Evolutionary conservation across 1,284 basidiomycete species (phyloP).

Genomic region (Exobasidium rhododendri): DNA sequence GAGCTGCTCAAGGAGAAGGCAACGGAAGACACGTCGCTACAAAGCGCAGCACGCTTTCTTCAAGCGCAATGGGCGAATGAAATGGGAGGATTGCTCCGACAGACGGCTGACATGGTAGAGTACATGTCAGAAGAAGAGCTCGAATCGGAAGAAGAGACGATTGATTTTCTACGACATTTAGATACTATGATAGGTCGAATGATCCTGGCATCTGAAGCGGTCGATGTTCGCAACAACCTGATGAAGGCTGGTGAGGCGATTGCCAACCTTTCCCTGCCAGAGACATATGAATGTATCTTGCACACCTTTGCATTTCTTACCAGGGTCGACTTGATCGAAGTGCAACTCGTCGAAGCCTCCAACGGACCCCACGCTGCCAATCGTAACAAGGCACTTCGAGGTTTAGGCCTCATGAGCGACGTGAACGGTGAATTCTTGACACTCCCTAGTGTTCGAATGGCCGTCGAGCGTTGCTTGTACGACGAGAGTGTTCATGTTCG

Average conservation of each 20-base stretch:
- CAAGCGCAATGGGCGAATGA: not conserved
- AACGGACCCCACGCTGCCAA: constrained; percentile 39
- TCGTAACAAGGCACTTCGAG: constrained; percentile 43
- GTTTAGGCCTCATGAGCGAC: constrained; percentile 33
- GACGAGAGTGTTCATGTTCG: constrained; percentile 89
- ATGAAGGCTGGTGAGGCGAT: not conserved
- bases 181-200: not conserved
- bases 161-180: not conserved
- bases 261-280: not conserved
- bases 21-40: not conserved
- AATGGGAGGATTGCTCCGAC: not conserved
- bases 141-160: constrained; percentile 5
- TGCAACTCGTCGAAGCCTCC: constrained; percentile 32
- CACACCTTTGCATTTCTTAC: constrained; percentile 26
- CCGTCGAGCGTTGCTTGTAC: constrained; percentile 81
- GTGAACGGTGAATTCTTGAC: constrained; percentile 37
- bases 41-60: not conserved
- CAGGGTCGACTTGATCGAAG: constrained; percentile 23
- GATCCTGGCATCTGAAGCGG: not conserved
- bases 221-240: not conserved
- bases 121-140: constrained; percentile 8
- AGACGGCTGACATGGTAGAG: not conserved
- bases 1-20: constrained; percentile 60
- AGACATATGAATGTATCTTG: not conserved
- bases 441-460: constrained; percentile 18